Conservation (phyloP, 2,329 filamentous ascomycete species). For the Lasiodiplodia sp. region DNA sequence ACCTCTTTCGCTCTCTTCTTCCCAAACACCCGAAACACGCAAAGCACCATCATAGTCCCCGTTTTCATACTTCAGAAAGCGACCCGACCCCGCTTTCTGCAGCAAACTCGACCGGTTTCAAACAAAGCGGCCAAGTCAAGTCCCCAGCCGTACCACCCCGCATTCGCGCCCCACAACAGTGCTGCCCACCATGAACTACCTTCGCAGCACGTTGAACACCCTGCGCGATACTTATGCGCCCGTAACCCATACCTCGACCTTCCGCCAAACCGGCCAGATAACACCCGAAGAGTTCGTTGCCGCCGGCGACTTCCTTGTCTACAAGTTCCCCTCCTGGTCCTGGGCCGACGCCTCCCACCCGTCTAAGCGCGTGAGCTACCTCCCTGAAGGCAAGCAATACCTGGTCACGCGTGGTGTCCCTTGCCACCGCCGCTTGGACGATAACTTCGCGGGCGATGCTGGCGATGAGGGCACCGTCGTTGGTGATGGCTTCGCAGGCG, state of each 20-base stretch:
- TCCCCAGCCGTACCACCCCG: conserved; percentile 16
- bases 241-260: conserved; percentile 88
- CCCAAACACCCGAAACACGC: conserved; percentile 10
- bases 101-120: conserved; percentile 1
- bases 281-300: conserved; percentile 96
- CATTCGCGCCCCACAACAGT: conserved; percentile 24
- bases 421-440: conserved; percentile 88
- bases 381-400: conserved; percentile 92
- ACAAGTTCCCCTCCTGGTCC: conserved; percentile 98
- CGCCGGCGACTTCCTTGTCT: conserved; percentile 96
- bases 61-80: not conserved
- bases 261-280: conserved; percentile 92
- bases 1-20: conserved; percentile 29
- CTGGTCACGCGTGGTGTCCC: conserved; percentile 94
- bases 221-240: conserved; percentile 92
- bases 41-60: not conserved
- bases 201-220: conserved; percentile 87
- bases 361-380: conserved; percentile 77
- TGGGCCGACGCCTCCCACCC: conserved; percentile 91
- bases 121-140: conserved; percentile 18
- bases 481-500: conserved; percentile 70
- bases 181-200: conserved; percentile 74
- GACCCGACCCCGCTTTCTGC: not conserved
- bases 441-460: conserved; percentile 89
- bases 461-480: conserved; percentile 88